phyloP scores from a whole-genome alignment of 768 basidiomycete genomes.

The Butyriboletus loyo region DNA sequence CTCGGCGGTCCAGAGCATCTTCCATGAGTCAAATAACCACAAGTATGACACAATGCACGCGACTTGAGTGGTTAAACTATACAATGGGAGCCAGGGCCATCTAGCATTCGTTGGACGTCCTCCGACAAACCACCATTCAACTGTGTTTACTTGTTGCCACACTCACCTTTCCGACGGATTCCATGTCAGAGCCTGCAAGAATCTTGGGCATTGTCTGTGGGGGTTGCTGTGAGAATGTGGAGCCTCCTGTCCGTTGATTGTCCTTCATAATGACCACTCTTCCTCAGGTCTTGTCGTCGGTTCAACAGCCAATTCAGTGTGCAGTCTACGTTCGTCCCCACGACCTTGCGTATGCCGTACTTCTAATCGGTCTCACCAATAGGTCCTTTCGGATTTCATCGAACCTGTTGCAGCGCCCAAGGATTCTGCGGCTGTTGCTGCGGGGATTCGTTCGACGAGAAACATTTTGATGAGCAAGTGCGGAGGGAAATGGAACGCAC shows the following conservation, averaged over 20 bases:
- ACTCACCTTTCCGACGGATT: not conserved
- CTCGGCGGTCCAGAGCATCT: not conserved
- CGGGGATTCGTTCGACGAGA: slow-evolving; percentile 16
- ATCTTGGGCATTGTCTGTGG: slow-evolving; percentile 13
- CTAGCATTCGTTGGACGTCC: not conserved
- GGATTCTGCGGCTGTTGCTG: slow-evolving; percentile 21
- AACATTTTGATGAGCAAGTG: slow-evolving; percentile 17
- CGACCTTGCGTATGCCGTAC: not conserved
- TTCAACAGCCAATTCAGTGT: slow-evolving; percentile 10
- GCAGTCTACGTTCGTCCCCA: slow-evolving; percentile 13
- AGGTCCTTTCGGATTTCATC: slow-evolving; percentile 9
- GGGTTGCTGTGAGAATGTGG: slow-evolving; percentile 6
- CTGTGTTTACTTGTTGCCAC: not conserved
- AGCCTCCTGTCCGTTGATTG: not conserved
- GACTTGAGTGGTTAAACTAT: not conserved
- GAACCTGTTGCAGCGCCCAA: slow-evolving; percentile 10
- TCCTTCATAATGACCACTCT: not conserved
- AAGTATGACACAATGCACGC: not conserved
- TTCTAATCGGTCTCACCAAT: not conserved
- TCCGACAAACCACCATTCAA: not conserved
- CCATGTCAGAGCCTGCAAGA: slow-evolving; percentile 6
- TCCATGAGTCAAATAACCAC: not conserved
- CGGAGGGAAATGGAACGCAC: slow-evolving; percentile 20
- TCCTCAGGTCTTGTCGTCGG: slow-evolving; percentile 8
- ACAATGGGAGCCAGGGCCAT: not conserved